These are phyloP conservation scores for Pseudoneurospora amorphoporcata DNA, from an alignment of 495 filamentous ascomycete genomes.

Conservation along the genomic window DNA sequence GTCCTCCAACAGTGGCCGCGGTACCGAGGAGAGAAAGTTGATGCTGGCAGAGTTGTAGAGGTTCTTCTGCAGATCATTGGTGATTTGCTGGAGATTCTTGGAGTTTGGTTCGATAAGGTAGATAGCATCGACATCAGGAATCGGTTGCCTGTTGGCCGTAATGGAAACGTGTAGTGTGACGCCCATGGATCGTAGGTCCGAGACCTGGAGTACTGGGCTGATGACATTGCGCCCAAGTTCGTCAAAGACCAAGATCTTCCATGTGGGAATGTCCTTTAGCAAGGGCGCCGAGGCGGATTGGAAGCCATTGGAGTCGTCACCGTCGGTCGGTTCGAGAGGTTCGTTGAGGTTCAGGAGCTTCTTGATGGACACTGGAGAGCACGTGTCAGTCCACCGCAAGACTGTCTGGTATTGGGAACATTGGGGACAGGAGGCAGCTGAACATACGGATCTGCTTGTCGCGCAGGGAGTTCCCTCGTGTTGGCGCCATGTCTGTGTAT, in stretches of 20 bases:
- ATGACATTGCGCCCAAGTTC: conserved; percentile 61
- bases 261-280: conserved; percentile 71
- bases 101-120: conserved; percentile 88
- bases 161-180: conserved; percentile 93
- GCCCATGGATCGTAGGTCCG: conserved; percentile 82
- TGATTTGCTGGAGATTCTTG: conserved; percentile 71
- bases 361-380: conserved; percentile 69
- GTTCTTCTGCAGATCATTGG: conserved; percentile 72
- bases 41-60: conserved; percentile 93
- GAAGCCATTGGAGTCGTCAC: conserved; percentile 53
- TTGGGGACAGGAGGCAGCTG: conserved; percentile 27
- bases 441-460: conserved; percentile 87
- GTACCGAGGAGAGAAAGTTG: conserved; percentile 94
- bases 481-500: conserved; percentile 16
- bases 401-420: not conserved
- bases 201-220: conserved; percentile 88
- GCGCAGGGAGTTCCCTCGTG: conserved; percentile 66
- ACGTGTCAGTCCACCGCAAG: conserved; percentile 8
- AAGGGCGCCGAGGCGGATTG: conserved; percentile 66
- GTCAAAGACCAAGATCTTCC: conserved; percentile 34
- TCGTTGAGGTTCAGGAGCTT: conserved; percentile 95
- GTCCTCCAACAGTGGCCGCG: conserved; percentile 86
- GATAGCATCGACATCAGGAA: conserved; percentile 93
- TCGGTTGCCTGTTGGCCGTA: conserved; percentile 70
- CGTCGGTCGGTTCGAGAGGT: conserved; percentile 41